Evolutionary conservation across 441 rosid genomes (phyloP), one percentile per base, ranked within the genome.

Genomic region (Croton setiger): DNA sequence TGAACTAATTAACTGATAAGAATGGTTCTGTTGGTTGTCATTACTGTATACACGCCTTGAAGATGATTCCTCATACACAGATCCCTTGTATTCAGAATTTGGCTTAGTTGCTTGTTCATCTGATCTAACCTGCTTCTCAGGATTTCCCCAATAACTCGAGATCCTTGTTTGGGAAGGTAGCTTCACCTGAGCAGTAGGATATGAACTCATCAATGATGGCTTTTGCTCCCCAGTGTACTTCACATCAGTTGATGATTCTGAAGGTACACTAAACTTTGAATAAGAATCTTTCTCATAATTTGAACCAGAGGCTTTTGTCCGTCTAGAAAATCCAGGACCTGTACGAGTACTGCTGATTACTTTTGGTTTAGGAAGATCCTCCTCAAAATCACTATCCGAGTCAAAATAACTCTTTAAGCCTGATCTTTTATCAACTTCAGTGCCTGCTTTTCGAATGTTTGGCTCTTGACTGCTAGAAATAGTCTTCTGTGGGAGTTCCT

Each of bases 291-390:
- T 68, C 17, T n/a, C 18, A 64, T 79, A 60, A 63, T 65, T 70
- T 59, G 72, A 41, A 61, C 76, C 63, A 61, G 74, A 53, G 5
- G 75, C 76, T 60, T 80, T 93, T 17, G 95, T 89, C 74, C 93
- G 84, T 62, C 74, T 82, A 74, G 98, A 87, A 73, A 80, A 61
- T 60, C 72, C 85, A 14, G 76, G 53, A 62, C 76, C 79, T 18
- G 77, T 49, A 69, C 53, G 80, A 60, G 75, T 47, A 75, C 72
- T 80, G 60, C 70, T 68, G 18, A 49, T 62, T 63, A 60, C 68
- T 63, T 60, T 63, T 37, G 70, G 69, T 68, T 78, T 72, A 60
- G 74, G 74, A 51, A 67, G 60, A 57, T 87, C 84, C 36, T 84
- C 84, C 64, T 84, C 88, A 64, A 77, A 75, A 65, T 79, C 86